phyloP scores from a whole-genome alignment of 495 filamentous ascomycete species.

The Penicillium steckii region DNA sequence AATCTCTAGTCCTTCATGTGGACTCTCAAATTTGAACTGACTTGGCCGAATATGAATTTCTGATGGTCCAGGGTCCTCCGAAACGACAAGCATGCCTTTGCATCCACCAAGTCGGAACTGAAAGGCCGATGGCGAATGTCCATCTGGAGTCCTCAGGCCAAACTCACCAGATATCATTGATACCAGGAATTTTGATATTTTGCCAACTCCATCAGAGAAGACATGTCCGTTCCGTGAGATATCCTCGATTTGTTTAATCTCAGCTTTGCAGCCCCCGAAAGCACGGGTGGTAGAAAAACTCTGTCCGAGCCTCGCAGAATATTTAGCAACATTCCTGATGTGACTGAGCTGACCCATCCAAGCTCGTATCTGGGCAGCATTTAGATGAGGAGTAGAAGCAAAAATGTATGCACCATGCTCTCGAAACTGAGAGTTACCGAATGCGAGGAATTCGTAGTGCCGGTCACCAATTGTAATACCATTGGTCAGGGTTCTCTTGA shows the following conservation, averaged over 20 bases:
- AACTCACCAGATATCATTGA: slow-evolving; percentile 65
- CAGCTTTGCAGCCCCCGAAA: slow-evolving; percentile 44
- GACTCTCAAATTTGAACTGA: slow-evolving; percentile 82
- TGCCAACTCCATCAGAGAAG: slow-evolving; percentile 94
- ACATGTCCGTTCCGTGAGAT: slow-evolving; percentile 61
- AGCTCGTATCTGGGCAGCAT: slow-evolving; percentile 70
- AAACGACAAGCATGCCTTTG: slow-evolving; percentile 83
- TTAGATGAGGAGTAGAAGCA: slow-evolving; percentile 56
- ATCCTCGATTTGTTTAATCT: slow-evolving; percentile 55
- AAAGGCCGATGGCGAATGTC: slow-evolving; percentile 69
- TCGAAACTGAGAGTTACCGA: slow-evolving; percentile 92
- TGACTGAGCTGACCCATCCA: slow-evolving; percentile 89
- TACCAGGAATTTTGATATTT: slow-evolving; percentile 78
- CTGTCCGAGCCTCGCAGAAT: slow-evolving; percentile 85
- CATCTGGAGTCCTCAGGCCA: slow-evolving; percentile 43
- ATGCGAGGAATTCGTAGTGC: slow-evolving; percentile 88
- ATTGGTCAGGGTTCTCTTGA: slow-evolving; percentile 67
- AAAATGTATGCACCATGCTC: slow-evolving; percentile 94
- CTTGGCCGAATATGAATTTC: slow-evolving; percentile 77
- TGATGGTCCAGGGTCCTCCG: slow-evolving; percentile 53
- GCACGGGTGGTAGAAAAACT: slow-evolving; percentile 92
- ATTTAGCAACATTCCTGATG: slow-evolving; percentile 78
- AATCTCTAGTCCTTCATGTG: slow-evolving; percentile 74
- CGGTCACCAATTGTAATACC: slow-evolving; percentile 81
- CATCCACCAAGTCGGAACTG: slow-evolving; percentile 91